Percentiles rank a stretch among this genome's conserved stretches.
These are phyloP conservation scores for Hymenoscyphus infarciens DNA, from an alignment of 2,329 filamentous ascomycete genomes.

Conservation along the genomic window DNA sequence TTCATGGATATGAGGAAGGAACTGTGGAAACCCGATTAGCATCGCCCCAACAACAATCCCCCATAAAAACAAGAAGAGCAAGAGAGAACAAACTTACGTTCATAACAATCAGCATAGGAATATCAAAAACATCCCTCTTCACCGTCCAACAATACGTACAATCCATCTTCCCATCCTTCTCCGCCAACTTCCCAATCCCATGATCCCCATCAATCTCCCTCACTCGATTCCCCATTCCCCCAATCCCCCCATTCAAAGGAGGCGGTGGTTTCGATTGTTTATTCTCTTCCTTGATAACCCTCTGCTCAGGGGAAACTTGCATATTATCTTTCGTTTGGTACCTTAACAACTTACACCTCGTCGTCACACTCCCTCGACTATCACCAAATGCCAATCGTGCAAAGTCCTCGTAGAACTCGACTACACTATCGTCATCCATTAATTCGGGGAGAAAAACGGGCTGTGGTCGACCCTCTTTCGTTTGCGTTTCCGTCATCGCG, in stretches of 20 bases:
- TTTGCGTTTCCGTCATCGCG: slow-evolving; percentile 38
- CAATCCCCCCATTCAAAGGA: slow-evolving; percentile 24
- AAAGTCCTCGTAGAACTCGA: slow-evolving; percentile 96
- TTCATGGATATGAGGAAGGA: slow-evolving; percentile 2
- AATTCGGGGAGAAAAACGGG: slow-evolving; percentile 90
- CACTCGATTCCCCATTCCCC: slow-evolving; percentile 50
- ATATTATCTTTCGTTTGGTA: slow-evolving; percentile 71
- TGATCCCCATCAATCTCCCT: slow-evolving; percentile 66
- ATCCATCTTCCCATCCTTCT: slow-evolving; percentile 85
- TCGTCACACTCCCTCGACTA: slow-evolving; percentile 77
- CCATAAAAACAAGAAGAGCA: background rate
- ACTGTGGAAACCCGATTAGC: background rate
- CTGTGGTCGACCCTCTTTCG: slow-evolving; percentile 52
- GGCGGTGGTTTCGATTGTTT: slow-evolving; percentile 10
- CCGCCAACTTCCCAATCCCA: slow-evolving; percentile 73
- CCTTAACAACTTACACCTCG: slow-evolving; percentile 81
- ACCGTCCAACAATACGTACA: slow-evolving; percentile 97
- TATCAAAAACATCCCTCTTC: slow-evolving; percentile 94
- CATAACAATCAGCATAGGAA: slow-evolving; percentile 97
- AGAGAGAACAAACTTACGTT: slow-evolving; percentile 65
- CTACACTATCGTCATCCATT: slow-evolving; percentile 87
- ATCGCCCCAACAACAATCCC: background rate
- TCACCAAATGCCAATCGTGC: slow-evolving; percentile 89
- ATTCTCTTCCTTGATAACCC: slow-evolving; percentile 17
- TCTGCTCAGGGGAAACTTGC: slow-evolving; percentile 20